Percentiles rank a stretch among this genome's conserved stretches.
Conservation (phyloP, 768 basidiomycete species). For the Leccinum imitatum region DNA sequence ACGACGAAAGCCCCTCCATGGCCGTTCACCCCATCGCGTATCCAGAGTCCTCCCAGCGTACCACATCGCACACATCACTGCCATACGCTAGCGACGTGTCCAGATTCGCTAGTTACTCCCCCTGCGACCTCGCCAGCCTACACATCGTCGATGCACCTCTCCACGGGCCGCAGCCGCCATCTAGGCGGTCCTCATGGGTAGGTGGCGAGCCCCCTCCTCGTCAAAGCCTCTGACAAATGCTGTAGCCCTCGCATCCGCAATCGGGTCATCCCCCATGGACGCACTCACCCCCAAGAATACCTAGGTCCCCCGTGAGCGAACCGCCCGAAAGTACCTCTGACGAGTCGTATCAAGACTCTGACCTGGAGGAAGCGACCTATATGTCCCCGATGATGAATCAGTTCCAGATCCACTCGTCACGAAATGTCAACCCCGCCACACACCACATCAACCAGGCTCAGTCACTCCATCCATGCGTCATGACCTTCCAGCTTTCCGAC, state of each 20-base stretch:
- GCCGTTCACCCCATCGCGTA: constrained; percentile 14
- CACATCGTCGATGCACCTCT: constrained; percentile 13
- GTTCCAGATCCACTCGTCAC: constrained; percentile 28
- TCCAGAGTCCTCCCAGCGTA: constrained; percentile 34
- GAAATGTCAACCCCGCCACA: constrained; percentile 5
- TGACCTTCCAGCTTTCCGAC: constrained; percentile 33
- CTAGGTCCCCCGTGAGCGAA: constrained; percentile 30
- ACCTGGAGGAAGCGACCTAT: constrained; percentile 21
- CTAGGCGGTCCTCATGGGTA: constrained; percentile 30
- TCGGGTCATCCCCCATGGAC: constrained; percentile 15
- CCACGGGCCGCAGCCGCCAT: constrained; percentile 9
- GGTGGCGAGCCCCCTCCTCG: constrained; percentile 4
- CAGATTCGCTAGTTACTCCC: constrained; percentile 9
- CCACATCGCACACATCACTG: constrained; percentile 24
- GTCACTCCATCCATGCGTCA: constrained; percentile 25
- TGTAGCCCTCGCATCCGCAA: constrained; percentile 21
- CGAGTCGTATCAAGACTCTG: constrained; percentile 31
- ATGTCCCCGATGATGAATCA: constrained; percentile 35
- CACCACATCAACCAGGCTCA: constrained; percentile 11
- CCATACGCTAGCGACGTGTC: constrained; percentile 16
- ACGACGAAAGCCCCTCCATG: constrained; percentile 4
- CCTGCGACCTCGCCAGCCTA: constrained; percentile 12
- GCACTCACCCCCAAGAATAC: constrained; percentile 11
- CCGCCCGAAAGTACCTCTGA: constrained; percentile 32
- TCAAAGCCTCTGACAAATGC: constrained; percentile 18